Base-by-base conservation (phyloP, 2,329 filamentous ascomycete genomes). In the Cladosporium sp. region DNA sequence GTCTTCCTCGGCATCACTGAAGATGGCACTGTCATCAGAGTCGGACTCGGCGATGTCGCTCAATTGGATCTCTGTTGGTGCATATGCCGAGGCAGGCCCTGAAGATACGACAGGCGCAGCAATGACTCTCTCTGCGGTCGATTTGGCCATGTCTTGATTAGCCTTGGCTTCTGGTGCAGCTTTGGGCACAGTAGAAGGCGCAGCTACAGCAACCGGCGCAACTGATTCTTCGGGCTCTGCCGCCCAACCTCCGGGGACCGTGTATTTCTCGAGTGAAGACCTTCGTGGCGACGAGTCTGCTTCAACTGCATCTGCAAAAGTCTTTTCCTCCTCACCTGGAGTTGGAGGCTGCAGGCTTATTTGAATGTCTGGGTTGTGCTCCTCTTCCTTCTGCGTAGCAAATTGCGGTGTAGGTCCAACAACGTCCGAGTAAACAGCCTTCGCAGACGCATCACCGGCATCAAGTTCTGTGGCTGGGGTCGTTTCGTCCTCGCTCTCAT, bases 1-100 rank as follows among this genome's bases (percentile, higher is more conserved):
- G 60, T 91, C 87, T 71, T 92, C 89, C 55, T 87, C 87, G 1
- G 89, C 89, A 71, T 92, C 89, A 62, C 86, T 90, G 68, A 90
- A 92, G 22, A 89, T 80, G 60, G 82, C 86, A 50, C 75, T 77
- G 13, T 74, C 74, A 56, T 85, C 83, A 19, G 58, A 57, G 8
- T 57, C 55, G 3, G 55, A 50, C 57, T 70, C 68, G 15, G 65
- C 60, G 35, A 71, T 67, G 19, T 57, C 55, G 9, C 55, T 57
- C 8, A 57, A 20, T 9, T 59, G 39, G n/a, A 34, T 8, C 3
- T 42, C 51, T 6, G 47, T 10, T 5, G 45, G 36, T 9, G 39
- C 24, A 28, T 50, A 25, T 19, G 37, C 6, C 10, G 17, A 2
- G 8, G 28, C 8, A 45, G 24, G 25, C 24, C 51, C 54, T 17